A percentile compares a stretch with the other conserved stretches of the same genome.
Conservation (phyloP, 2,329 filamentous ascomycete species). For the Pseudogymnoascus sp. region DNA sequence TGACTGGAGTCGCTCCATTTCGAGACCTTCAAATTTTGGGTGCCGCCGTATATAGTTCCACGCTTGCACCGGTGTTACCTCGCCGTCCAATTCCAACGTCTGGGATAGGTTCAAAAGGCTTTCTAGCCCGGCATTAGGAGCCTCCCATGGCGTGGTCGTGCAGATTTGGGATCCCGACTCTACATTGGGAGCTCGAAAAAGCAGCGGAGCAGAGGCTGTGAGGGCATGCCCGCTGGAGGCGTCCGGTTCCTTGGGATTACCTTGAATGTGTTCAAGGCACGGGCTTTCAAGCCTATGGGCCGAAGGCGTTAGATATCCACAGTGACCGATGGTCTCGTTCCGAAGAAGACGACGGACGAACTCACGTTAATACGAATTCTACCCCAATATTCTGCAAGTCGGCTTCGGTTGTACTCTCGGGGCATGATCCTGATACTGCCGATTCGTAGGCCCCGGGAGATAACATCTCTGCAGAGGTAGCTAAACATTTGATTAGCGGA, state of each 20-base stretch:
- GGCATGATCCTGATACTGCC: background rate
- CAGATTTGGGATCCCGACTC: background rate
- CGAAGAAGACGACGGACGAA: background rate
- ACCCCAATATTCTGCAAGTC: background rate
- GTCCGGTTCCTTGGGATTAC: background rate
- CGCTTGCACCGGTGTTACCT: slow-evolving; percentile 34
- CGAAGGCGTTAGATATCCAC: background rate
- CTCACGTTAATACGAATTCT: background rate
- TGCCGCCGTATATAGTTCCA: slow-evolving; percentile 31
- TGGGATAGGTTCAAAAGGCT: slow-evolving; percentile 23
- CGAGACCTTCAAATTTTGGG: slow-evolving; percentile 28
- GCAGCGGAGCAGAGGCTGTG: background rate
- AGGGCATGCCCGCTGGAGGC: background rate
- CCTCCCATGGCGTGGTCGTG: slow-evolving; percentile 10
- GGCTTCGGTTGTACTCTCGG: background rate
- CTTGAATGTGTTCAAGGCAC: background rate
- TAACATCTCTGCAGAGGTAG: background rate
- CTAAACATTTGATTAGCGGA: background rate
- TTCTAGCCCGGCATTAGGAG: slow-evolving; percentile 21
- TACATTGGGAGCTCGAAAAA: background rate
- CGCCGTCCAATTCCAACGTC: slow-evolving; percentile 26
- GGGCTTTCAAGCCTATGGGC: background rate
- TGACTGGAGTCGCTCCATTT: slow-evolving; percentile 22
- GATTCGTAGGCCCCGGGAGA: background rate
- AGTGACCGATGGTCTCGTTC: background rate